These are phyloP conservation scores for Agaricus subrufescens DNA, from an alignment of 768 basidiomycete species.

Conservation along the genomic window DNA sequence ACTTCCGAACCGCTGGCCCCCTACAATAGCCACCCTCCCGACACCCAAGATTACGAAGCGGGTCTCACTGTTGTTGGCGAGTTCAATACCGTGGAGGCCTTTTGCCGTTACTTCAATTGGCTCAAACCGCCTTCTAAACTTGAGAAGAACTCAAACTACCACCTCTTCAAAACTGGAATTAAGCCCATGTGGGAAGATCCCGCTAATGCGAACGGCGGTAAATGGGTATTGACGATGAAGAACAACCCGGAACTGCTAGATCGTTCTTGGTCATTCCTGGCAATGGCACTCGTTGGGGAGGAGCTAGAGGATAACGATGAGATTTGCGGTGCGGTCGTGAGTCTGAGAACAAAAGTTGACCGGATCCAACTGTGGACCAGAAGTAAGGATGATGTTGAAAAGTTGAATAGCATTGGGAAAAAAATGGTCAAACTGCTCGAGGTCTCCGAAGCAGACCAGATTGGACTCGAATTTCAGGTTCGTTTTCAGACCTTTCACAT, in stretches of 20 bases:
- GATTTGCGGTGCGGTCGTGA: slow-evolving; percentile 86
- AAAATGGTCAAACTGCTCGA: slow-evolving; percentile 80
- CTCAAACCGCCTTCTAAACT: slow-evolving; percentile 87
- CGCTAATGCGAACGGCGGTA: slow-evolving; percentile 87
- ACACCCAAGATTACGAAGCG: slow-evolving; percentile 77
- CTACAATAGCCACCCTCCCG: slow-evolving; percentile 37
- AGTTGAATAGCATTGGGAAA: slow-evolving; percentile 80
- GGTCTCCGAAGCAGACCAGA: slow-evolving; percentile 76
- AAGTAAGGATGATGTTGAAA: slow-evolving; percentile 80
- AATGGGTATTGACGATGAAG: slow-evolving; percentile 95
- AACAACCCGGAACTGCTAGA: slow-evolving; percentile 75
- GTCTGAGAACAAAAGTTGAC: slow-evolving; percentile 80
- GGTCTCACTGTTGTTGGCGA: slow-evolving; percentile 83
- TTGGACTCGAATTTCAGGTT: slow-evolving; percentile 90
- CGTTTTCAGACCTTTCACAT: background rate
- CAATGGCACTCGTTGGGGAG: slow-evolving; percentile 89
- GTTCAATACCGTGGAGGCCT: slow-evolving; percentile 85
- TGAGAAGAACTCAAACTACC: slow-evolving; percentile 89
- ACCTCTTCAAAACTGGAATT: slow-evolving; percentile 91
- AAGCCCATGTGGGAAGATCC: slow-evolving; percentile 98
- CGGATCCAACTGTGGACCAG: slow-evolving; percentile 91
- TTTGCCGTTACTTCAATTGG: slow-evolving; percentile 93
- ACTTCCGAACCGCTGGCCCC: slow-evolving; percentile 11
- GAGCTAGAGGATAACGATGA: slow-evolving; percentile 69
- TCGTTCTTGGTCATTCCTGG: slow-evolving; percentile 85